Percentiles rank a stretch among this genome's conserved stretches.
Evolutionary conservation across 441 rosid species (phyloP).

Genomic region (Mallotus repandus): DNA sequence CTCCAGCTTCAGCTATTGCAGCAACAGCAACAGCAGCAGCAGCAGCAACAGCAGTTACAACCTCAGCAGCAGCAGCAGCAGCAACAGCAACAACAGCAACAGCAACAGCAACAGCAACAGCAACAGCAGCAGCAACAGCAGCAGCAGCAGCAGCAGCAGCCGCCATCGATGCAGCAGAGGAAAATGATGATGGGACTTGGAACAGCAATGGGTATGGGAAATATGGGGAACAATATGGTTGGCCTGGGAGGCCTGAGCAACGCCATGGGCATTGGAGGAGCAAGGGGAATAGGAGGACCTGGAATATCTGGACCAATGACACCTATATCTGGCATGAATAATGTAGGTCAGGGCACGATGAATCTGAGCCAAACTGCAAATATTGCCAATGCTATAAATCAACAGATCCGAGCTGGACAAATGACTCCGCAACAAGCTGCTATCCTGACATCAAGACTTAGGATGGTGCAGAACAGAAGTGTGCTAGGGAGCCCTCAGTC

Average conservation of each 20-base stretch:
- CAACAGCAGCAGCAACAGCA: constrained; percentile 58
- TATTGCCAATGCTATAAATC: constrained; percentile 52
- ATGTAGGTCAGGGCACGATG: constrained; percentile 63
- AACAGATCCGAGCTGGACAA: constrained; percentile 59
- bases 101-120: constrained; percentile 39
- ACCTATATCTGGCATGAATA: constrained; percentile 54
- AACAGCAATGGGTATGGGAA: constrained; percentile 61
- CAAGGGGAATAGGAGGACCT: constrained; percentile 69
- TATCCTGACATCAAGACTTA: constrained; percentile 32
- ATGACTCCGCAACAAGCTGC: constrained; percentile 43
- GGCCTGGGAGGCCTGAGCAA: constrained; percentile 66
- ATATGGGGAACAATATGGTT: constrained; percentile 59
- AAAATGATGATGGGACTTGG: constrained; percentile 74
- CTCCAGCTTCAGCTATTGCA: constrained; percentile 77
- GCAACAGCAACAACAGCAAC: constrained; percentile 27
- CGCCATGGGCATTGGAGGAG: constrained; percentile 64
- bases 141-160: constrained; percentile 43
- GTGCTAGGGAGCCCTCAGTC: constrained; percentile 62
- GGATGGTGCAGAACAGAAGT: constrained; percentile 30
- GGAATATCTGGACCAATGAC: constrained; percentile 79
- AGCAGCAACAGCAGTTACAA: constrained; percentile 54
- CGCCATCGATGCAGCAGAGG: constrained; percentile 54
- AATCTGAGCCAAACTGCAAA: constrained; percentile 56
- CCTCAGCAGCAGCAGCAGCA: constrained; percentile 52
- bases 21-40: constrained; percentile 59